These are phyloP conservation scores for Russula lepida DNA, from an alignment of 768 basidiomycete species.

Conservation along the genomic window DNA sequence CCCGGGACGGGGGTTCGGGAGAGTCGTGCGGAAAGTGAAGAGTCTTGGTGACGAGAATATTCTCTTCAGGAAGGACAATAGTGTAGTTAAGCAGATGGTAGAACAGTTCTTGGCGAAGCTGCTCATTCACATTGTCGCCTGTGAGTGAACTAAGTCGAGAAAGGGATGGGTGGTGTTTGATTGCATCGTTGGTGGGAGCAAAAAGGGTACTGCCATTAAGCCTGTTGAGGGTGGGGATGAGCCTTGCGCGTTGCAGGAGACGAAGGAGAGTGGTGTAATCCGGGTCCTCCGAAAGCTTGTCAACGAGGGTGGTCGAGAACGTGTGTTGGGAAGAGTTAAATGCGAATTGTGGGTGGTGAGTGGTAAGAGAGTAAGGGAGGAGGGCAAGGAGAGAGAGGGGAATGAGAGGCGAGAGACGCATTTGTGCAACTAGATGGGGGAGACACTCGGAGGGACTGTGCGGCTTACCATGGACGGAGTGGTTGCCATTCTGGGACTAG, in stretches of 20 bases:
- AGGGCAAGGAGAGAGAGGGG: conserved; percentile 22
- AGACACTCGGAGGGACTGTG: too few relatives aligned
- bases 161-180: conserved; percentile 43
- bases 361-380: conserved; percentile 32
- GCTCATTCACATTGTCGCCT: conserved; percentile 74
- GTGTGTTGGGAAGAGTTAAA: conserved; percentile 23
- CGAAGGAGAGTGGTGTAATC: conserved; percentile 70
- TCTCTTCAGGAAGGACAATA: conserved; percentile 39
- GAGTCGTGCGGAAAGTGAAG: conserved; percentile 61
- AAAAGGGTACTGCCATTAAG: conserved; percentile 82
- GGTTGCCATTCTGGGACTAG: neutral
- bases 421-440: conserved; percentile 11
- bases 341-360: conserved; percentile 33
- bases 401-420: conserved; percentile 2
- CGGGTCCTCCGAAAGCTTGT: conserved; percentile 62
- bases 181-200: conserved; percentile 92
- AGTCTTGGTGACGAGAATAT: conserved; percentile 42
- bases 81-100: conserved; percentile 90
- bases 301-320: conserved; percentile 58
- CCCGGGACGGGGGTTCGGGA: conserved; percentile 50
- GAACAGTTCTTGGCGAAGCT: conserved; percentile 83
- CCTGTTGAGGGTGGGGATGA: conserved; percentile 86
- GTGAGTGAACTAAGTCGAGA: conserved; percentile 32
- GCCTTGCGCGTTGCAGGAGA: conserved; percentile 74
- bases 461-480: too few relatives aligned